phyloP scores from a whole-genome alignment of 2,329 filamentous ascomycete species.

The Trichoderma endophyticum region DNA sequence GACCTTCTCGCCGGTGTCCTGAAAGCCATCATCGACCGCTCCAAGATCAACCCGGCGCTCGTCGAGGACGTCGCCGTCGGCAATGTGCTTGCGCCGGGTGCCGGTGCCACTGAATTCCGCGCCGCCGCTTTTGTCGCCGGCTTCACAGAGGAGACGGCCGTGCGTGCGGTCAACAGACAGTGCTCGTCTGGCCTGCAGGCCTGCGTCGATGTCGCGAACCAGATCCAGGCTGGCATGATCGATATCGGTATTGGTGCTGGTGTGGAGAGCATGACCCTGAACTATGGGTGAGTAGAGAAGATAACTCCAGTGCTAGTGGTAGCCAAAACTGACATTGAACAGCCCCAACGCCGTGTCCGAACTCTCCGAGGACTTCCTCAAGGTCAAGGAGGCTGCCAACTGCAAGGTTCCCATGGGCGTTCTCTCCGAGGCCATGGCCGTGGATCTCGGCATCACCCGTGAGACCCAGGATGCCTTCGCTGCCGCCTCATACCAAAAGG shows the following conservation, averaged over 20 bases:
- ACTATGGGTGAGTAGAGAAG: constrained; percentile 72
- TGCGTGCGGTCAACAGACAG: constrained; percentile 87
- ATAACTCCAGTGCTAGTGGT: background rate
- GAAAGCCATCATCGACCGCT: constrained; percentile 76
- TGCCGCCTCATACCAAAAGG: constrained; percentile 89
- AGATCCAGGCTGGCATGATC: constrained; percentile 88
- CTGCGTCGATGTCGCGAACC: constrained; percentile 90
- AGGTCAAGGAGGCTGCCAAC: constrained; percentile 77
- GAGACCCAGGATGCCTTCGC: constrained; percentile 86
- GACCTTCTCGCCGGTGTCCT: constrained; percentile 85
- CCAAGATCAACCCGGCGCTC: constrained; percentile 79
- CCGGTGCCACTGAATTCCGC: constrained; percentile 94
- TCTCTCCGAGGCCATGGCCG: constrained; percentile 91
- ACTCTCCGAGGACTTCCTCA: constrained; percentile 86
- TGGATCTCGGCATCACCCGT: constrained; percentile 71
- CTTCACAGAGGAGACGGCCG: constrained; percentile 80
- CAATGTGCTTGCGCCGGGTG: constrained; percentile 85
- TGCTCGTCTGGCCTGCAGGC: constrained; percentile 93
- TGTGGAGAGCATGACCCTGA: constrained; percentile 91
- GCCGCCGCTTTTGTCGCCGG: constrained; percentile 87
- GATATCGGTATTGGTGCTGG: constrained; percentile 91
- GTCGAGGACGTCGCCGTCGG: constrained; percentile 94
- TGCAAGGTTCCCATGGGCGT: constrained; percentile 98
- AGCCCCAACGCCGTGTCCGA: constrained; percentile 82
- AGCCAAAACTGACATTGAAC: constrained; percentile 4